Base-by-base conservation (phyloP, 2,329 filamentous ascomycete genomes). In the Clarireedia homoeocarpa region DNA sequence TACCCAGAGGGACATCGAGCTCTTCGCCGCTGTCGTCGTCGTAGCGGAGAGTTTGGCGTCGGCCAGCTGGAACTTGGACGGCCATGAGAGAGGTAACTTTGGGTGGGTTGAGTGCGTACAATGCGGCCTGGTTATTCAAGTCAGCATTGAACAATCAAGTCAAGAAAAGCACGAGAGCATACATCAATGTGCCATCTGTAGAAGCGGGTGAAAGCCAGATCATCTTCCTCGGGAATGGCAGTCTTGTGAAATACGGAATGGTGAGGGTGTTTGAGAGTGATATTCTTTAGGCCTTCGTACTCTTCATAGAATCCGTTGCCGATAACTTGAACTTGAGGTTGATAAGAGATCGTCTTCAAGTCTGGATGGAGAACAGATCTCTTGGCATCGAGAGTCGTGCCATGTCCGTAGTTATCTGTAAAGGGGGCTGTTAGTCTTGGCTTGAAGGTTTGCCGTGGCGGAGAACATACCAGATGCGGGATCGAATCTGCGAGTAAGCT, bases 131-230 rank as follows among this genome's bases (percentile, higher is more conserved):
- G 23, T 6, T 3, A 45, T 45, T 45, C 42, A 26, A 24, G 23
- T 45, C 20, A 45, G 42, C 20, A 20, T 20, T 45, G 12, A 20
- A 26, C 1, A 45, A 45, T 45, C 20, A 15, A 45, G 39, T 14
- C n/a, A 42, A 17, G 39, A 17, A 20, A 42, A 12, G 20, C 7
- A 45, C 1, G 17, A 12, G 12, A 26, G 12, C n/a, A 10, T 45
- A 45, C 87, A 65, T 91, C 87, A 53, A 91, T 90, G 69, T 91
- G 87, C 87, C 88, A 91, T 58, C 87, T 76, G 71, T 88, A 91
- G 72, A 89, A 83, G 6, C 80, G 72, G 0, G 80, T 83, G 62
- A 74, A 75, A 12, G 78, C 74, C 5, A 79, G 69, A 59, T 84
- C 81, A n/a, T 83, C 75, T n/a, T 75, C 73, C 1, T 84, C 72